Evolutionary conservation across 345 rosid genomes (phyloP), one percentile per base, ranked within the genome.

Genomic region (Lumnitzera racemosa): DNA sequence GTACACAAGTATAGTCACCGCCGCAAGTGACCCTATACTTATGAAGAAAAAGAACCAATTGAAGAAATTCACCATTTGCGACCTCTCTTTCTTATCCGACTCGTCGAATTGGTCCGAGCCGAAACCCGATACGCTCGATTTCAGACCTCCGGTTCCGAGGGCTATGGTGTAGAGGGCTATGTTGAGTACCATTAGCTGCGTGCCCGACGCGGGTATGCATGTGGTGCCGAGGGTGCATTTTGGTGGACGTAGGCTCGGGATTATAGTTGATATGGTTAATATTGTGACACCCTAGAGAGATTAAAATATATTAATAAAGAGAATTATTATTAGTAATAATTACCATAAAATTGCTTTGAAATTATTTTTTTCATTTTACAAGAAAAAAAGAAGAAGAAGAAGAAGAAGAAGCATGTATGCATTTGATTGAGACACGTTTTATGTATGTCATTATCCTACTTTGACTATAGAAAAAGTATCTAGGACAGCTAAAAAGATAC

Each of bases 91-190:
- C 2, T 69, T 74, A 67, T 94, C 87, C 0, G 79, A 72, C 10
- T 94, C 99, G 50, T 89, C 90, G 69, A 94, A 94, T 31, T 94
- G 99, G 70, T 94, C 99, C 0, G 99, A 94, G 0, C 95, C 97
- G 46, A 94, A 94, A 3, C 99, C 99, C 0, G 99, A 94, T 2
- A 94, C 96, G 58, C 99, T 94, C 17, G 99, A 89, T 72, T 94
- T 94, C 51, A 94, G 79, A 1, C 99, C 97, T 2, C 99, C 99
- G 1, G 97, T 94, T 49, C 99, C 99, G 0, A 90, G 82, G 24
- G 99, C 99, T 1, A 88, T 78, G 7, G 89, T 66, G 77, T 94
- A 94, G 41, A 94, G 79, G 15, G 96, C 96, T 51, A 77, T 24
- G 65, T 94, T 86, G 49, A 94, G 85, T 36, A 83, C 80, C 13